Conservation (phyloP, 768 basidiomycete genomes). For the Cantharellus cinnabarinus region DNA sequence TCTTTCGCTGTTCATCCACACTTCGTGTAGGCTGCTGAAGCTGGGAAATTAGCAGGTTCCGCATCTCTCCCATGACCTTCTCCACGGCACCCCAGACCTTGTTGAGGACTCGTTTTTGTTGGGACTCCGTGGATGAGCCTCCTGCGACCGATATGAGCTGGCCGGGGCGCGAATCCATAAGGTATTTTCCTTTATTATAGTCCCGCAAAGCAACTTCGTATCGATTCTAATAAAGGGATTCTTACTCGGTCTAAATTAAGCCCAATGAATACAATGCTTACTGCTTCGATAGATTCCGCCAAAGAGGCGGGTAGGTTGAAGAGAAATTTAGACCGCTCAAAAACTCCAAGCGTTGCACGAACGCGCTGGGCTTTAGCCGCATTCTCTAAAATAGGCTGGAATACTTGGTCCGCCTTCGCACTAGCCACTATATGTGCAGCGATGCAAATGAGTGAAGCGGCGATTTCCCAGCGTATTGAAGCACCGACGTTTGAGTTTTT, state of each 20-base stretch:
- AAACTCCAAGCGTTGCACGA: slow-evolving; percentile 80
- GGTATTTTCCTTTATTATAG: slow-evolving; percentile 89
- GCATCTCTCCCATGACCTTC: slow-evolving; percentile 86
- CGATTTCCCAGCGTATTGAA: neutral
- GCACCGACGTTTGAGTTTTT: slow-evolving; percentile 62
- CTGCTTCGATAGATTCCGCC: slow-evolving; percentile 73
- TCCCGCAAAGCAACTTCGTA: slow-evolving; percentile 88
- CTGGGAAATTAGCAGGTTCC: slow-evolving; percentile 49
- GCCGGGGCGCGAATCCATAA: slow-evolving; percentile 75
- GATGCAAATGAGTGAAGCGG: neutral
- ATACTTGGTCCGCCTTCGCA: slow-evolving; percentile 85
- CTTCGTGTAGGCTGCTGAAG: slow-evolving; percentile 60
- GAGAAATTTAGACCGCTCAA: slow-evolving; percentile 93
- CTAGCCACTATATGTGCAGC: slow-evolving; percentile 42
- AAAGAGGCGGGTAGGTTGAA: slow-evolving; percentile 92
- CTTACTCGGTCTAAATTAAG: neutral
- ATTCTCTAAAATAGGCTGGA: slow-evolving; percentile 89
- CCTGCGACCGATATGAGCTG: slow-evolving; percentile 45
- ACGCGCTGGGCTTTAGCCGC: slow-evolving; percentile 85
- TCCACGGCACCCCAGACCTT: slow-evolving; percentile 94
- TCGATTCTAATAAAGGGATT: slow-evolving; percentile 37
- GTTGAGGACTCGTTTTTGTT: slow-evolving; percentile 82
- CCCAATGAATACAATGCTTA: slow-evolving; percentile 18
- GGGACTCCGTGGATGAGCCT: slow-evolving; percentile 14
- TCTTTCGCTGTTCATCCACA: slow-evolving; percentile 91